Evolutionary conservation across 75 land plant species (phyloP), one percentile per base, ranked within the genome.

Genomic region (Sequoia sempervirens): DNA sequence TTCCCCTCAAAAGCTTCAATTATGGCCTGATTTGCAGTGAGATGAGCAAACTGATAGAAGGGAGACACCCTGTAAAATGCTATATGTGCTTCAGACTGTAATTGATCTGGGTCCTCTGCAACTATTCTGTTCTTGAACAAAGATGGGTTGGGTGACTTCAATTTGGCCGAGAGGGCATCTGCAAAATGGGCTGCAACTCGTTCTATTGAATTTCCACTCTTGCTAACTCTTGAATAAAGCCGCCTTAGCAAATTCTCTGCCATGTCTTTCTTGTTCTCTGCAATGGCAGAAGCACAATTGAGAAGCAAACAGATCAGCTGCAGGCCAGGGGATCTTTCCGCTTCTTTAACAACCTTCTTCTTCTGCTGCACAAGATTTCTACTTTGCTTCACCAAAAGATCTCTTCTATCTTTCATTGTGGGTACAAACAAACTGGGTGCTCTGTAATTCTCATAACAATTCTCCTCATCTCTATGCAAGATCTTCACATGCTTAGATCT

Each of bases 181-280:
- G 93, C 88, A 84, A 91, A 93, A 54, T 92, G 86, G 14, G 90
- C 91, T 18, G 89, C 90, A 26, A 92, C 88, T 17, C 93, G 70
- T 61, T 91, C 92, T 52, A 90, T 86, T 0, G 91, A 88, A 74
- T 90, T 88, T 36, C 93, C 93, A 34, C 32, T 82, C 15, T 88
- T 58, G 12, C 87, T 90, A 4, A 83, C 92, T 28, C 61, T 81
- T 47, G 80, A 70, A 86, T 87, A 89, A 3, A 92, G 83, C 80
- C 91, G 85, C 2, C 50, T 50, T 7, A 92, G 87, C 47, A 75
- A 61, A 38, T 84, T 85, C 58, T 81, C 36, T 32, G 93, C 91
- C 7, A 66, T 15, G 47, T 9, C 75, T 5, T 79, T 61, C 52
- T 84, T 80, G 83, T 86, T 83, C 53, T 87, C 85, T 52, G 86